These are phyloP conservation scores for Phytophthora ohioensis DNA, from an alignment of 352 stramenopile genomes.

Conservation along the genomic window DNA sequence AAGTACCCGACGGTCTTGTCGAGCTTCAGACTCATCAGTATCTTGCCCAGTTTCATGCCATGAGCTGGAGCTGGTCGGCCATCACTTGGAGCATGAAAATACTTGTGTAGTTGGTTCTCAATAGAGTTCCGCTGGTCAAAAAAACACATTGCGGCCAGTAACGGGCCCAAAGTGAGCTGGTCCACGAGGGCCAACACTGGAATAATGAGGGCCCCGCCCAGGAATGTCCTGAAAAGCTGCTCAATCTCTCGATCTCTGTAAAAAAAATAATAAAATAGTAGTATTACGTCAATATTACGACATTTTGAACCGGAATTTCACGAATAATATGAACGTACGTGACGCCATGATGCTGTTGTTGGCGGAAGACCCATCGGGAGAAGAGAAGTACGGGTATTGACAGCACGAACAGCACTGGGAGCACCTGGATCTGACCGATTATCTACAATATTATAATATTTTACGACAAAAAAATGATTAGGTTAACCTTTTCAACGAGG, in stretches of 20 bases:
- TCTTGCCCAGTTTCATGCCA: slow-evolving; percentile 45
- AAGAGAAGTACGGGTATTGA: slow-evolving; percentile 46
- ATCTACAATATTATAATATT: slow-evolving; percentile 32
- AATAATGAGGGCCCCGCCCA: slow-evolving; percentile 58
- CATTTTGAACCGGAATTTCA: background rate
- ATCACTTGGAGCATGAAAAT: slow-evolving; percentile 33
- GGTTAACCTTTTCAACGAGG: background rate
- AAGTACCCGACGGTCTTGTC: slow-evolving; percentile 72
- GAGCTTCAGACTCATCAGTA: slow-evolving; percentile 58
- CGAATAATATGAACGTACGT: slow-evolving; percentile 39
- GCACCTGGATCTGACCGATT: slow-evolving; percentile 30
- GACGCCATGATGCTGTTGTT: slow-evolving; percentile 59
- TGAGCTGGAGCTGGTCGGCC: slow-evolving; percentile 23
- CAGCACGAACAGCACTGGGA: slow-evolving; percentile 43
- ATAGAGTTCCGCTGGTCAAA: slow-evolving; percentile 61
- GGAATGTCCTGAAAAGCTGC: slow-evolving; percentile 66
- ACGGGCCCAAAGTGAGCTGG: slow-evolving; percentile 49
- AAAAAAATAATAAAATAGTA: slow-evolving; percentile 11
- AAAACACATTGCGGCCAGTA: slow-evolving; percentile 63
- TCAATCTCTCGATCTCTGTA: slow-evolving; percentile 68
- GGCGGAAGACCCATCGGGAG: slow-evolving; percentile 45
- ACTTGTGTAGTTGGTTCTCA: slow-evolving; percentile 47
- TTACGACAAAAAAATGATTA: background rate
- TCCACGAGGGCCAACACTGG: slow-evolving; percentile 48
- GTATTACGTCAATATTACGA: slow-evolving; percentile 4